Percentiles rank a stretch among this genome's conserved stretches.
These are phyloP conservation scores for Chrysoporthe puriensis DNA, from an alignment of 2,329 filamentous ascomycete species.

Conservation along the genomic window DNA sequence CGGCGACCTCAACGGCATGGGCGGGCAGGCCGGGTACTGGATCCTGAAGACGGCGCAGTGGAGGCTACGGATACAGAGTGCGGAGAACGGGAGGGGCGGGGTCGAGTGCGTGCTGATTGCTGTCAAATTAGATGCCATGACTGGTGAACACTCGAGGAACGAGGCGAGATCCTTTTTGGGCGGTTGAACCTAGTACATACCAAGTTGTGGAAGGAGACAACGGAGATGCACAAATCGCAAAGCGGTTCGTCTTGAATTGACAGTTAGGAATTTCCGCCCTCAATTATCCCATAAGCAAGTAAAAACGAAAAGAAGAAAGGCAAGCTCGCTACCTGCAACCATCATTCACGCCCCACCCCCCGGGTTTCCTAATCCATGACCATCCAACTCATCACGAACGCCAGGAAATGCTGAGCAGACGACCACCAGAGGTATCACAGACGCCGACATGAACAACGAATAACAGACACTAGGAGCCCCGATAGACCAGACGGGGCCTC, in stretches of 20 bases:
- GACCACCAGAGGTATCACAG: background rate
- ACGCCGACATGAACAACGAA: constrained; percentile 1
- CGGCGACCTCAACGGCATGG: constrained; percentile 36
- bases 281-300: background rate
- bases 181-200: constrained; percentile 1
- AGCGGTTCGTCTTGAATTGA: background rate
- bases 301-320: background rate
- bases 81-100: constrained; percentile 52
- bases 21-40: constrained; percentile 54
- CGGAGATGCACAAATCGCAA: background rate
- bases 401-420: constrained; percentile 21
- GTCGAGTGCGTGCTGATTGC: constrained; percentile 75
- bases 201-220: background rate
- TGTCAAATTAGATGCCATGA: constrained; percentile 76
- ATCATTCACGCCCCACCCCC: background rate
- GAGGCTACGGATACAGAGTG: constrained; percentile 67
- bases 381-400: constrained; percentile 19
- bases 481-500: background rate
- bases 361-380: background rate
- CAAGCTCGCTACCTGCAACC: constrained; percentile 7
- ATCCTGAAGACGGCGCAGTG: constrained; percentile 71
- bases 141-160: constrained; percentile 69
- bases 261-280: background rate
- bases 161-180: constrained; percentile 64
- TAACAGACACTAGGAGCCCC: background rate